These are phyloP conservation scores for Artemisia annua DNA, from an alignment of 129 eudicot genomes.

Conservation along the genomic window DNA sequence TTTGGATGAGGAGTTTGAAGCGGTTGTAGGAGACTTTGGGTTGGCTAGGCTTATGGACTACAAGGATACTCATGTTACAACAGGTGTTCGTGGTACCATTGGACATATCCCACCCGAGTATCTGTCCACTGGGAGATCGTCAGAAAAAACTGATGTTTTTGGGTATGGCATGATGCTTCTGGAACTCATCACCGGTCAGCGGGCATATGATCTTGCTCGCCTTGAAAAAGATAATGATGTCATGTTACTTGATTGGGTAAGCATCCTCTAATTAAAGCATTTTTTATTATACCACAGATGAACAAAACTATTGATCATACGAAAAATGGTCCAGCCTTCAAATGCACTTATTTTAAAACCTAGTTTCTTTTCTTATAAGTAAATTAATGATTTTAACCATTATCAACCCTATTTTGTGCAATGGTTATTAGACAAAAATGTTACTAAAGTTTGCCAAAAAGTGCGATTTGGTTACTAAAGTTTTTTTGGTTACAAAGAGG, in stretches of 20 bases:
- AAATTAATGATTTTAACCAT: no score
- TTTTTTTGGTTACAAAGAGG: no score
- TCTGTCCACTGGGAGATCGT: constrained; percentile 76
- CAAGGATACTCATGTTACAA: constrained; percentile 91
- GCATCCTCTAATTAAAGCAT: constrained; percentile 9
- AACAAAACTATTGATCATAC: no score
- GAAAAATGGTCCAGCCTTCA: neutral
- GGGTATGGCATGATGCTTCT: constrained; percentile 94
- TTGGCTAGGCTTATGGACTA: constrained; percentile 86
- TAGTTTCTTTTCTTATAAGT: neutral
- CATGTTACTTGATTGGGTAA: constrained; percentile 89
- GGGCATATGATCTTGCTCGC: constrained; percentile 91
- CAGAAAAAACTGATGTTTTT: constrained; percentile 84
- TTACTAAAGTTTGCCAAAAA: no score
- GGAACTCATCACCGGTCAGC: constrained; percentile 86
- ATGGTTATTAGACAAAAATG: no score
- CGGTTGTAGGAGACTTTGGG: constrained; percentile 93
- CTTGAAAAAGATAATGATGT: constrained; percentile 80
- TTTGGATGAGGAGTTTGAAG: constrained; percentile 90
- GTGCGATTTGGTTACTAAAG: no score
- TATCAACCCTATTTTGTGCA: no score
- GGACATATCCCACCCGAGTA: constrained; percentile 96
- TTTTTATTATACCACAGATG: no score
- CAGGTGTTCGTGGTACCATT: constrained; percentile 92
- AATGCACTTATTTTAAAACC: neutral